Evolutionary conservation across 2,329 filamentous ascomycete genomes (phyloP).

Genomic region (Aspergillus ochraceus): DNA sequence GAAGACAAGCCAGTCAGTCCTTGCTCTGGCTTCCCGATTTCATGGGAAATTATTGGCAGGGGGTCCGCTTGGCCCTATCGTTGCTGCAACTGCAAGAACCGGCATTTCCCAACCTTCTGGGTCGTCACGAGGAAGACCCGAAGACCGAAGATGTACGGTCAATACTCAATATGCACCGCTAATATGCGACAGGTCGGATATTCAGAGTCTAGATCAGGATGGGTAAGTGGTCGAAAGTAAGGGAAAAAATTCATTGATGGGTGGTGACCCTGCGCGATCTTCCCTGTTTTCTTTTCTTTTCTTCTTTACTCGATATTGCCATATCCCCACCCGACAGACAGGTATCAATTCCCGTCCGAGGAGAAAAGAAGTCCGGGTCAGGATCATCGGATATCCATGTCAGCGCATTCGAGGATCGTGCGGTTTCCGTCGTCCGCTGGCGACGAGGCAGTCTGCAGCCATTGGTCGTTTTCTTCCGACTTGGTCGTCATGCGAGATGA

Average conservation of each 20-base stretch:
- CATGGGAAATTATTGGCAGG: neutral
- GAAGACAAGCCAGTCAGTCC: neutral
- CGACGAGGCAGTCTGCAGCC: neutral
- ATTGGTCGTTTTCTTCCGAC: constrained; percentile 5
- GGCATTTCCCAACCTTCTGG: neutral
- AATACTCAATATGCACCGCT: neutral
- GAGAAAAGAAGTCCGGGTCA: neutral
- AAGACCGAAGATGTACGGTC: neutral
- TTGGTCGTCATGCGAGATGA: constrained; percentile 9
- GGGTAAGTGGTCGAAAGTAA: neutral
- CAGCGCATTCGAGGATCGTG: constrained; percentile 3
- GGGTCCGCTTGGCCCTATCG: neutral
- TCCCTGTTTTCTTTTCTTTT: neutral
- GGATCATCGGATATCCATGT: constrained; percentile 1
- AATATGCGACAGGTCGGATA: neutral
- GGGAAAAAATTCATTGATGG: neutral
- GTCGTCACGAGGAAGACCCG: neutral
- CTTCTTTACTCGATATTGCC: neutral
- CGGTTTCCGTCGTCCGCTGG: neutral
- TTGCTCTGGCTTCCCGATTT: neutral
- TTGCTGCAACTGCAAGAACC: neutral
- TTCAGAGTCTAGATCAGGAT: neutral
- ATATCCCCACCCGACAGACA: neutral
- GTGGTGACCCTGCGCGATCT: neutral
- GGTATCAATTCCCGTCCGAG: neutral